Percentiles rank a stretch among this genome's conserved stretches.
phyloP scores from a whole-genome alignment of 2,329 filamentous ascomycete species.

The Teratosphaeriaceae sp. region DNA sequence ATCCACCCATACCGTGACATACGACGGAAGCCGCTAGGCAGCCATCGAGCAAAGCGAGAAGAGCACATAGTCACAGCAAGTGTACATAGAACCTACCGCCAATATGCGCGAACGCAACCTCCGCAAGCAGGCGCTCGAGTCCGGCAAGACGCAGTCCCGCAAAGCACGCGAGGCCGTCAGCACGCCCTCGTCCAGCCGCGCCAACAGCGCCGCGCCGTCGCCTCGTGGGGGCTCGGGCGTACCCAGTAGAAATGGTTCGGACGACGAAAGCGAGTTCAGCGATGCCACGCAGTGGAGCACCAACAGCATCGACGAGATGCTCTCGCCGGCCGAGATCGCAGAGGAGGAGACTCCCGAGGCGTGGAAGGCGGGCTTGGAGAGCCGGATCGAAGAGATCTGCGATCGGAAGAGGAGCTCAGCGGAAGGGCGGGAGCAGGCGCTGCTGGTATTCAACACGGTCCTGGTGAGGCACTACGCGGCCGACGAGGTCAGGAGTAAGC shows the following conservation, averaged over 20 bases:
- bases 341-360: slow-evolving; percentile 45
- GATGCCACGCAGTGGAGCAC: slow-evolving; percentile 56
- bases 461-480: slow-evolving; percentile 63
- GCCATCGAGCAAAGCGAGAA: neutral
- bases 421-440: slow-evolving; percentile 59
- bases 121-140: slow-evolving; percentile 63
- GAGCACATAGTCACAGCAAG: too few species aligned
- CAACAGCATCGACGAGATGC: slow-evolving; percentile 61
- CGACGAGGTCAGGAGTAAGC: slow-evolving; percentile 52
- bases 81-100: neutral
- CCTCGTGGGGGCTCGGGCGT: slow-evolving; percentile 51
- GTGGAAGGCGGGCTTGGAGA: slow-evolving; percentile 57
- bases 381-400: slow-evolving; percentile 64
- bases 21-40: neutral
- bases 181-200: slow-evolving; percentile 53
- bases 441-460: slow-evolving; percentile 57
- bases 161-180: slow-evolving; percentile 56
- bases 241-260: slow-evolving; percentile 56
- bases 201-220: slow-evolving; percentile 51
- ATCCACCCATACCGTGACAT: slow-evolving; percentile 16
- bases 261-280: slow-evolving; percentile 53
- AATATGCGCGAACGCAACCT: slow-evolving; percentile 31
- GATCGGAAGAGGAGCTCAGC: slow-evolving; percentile 73
- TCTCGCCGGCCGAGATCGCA: slow-evolving; percentile 43
- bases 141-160: slow-evolving; percentile 64